A percentile compares a stretch with the other conserved stretches of the same genome.
These are phyloP conservation scores for Arabidopsis arenosa DNA, from an alignment of 345 rosid species.

Conservation along the genomic window DNA sequence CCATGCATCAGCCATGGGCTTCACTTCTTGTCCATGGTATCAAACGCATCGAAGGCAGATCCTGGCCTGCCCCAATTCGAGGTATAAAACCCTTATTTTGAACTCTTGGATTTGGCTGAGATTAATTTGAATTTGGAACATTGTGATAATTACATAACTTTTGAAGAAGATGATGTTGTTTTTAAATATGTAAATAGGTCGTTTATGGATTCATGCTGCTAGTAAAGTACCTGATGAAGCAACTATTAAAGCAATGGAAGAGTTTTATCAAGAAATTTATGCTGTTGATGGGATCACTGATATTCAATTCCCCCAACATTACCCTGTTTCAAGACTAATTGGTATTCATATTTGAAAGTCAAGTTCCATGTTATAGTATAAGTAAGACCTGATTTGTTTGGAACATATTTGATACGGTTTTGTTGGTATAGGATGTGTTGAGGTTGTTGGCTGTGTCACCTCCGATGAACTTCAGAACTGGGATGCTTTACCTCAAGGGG, in stretches of 20 bases:
- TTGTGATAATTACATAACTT: conserved; percentile 16
- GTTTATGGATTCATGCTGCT: conserved; percentile 98
- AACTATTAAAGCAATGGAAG: conserved; percentile 93
- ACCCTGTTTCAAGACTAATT: conserved; percentile 86
- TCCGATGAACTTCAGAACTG: conserved; percentile 63
- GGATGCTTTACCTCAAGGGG: conserved; percentile 68
- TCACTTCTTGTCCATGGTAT: conserved; percentile 81
- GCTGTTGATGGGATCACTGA: conserved; percentile 69
- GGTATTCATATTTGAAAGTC: conserved; percentile 45
- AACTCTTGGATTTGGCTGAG: background rate
- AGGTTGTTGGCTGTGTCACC: conserved; percentile 65
- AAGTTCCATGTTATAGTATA: background rate
- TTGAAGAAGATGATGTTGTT: background rate
- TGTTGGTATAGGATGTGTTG: conserved; percentile 57
- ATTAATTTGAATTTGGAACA: background rate
- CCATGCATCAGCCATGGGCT: conserved; percentile 99
- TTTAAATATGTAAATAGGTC: conserved; percentile 54
- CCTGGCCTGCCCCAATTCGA: conserved; percentile 89
- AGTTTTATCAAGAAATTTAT: conserved; percentile 78
- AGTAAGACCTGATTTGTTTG: background rate
- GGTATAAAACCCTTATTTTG: conserved; percentile 47
- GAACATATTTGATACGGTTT: background rate
- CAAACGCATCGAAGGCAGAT: conserved; percentile 93
- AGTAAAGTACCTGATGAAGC: conserved; percentile 84
- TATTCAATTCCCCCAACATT: conserved; percentile 69